These are phyloP conservation scores for Microcyclospora pomicola DNA, from an alignment of 2,329 filamentous ascomycete species.

Conservation along the genomic window DNA sequence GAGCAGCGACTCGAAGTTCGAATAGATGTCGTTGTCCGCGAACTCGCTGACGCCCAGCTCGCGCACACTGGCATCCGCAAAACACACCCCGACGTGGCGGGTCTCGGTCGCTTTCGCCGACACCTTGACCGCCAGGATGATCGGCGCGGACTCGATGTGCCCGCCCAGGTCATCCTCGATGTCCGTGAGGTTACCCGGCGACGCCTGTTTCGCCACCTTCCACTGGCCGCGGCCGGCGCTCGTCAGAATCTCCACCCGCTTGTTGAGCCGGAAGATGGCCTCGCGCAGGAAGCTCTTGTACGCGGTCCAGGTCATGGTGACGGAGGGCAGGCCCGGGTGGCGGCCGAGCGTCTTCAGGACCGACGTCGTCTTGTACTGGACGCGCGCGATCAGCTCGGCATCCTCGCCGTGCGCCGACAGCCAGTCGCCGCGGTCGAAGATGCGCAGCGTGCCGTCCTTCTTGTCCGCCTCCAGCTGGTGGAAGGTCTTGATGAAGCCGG, in stretches of 20 bases:
- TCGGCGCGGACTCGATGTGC: constrained; percentile 76
- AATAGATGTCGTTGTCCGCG: constrained; percentile 96
- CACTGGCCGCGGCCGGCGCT: constrained; percentile 72
- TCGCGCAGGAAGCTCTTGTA: constrained; percentile 93
- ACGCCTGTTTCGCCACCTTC: constrained; percentile 74
- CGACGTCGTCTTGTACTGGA: constrained; percentile 91
- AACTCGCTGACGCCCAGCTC: constrained; percentile 97
- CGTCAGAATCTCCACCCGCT: constrained; percentile 81
- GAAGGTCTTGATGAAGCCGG: constrained; percentile 93
- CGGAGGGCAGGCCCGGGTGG: constrained; percentile 74
- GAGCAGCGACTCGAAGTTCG: constrained; percentile 89
- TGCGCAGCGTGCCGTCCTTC: constrained; percentile 66
- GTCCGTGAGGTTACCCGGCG: constrained; percentile 90
- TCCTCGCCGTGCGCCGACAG: constrained; percentile 87
- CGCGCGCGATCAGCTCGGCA: constrained; percentile 69
- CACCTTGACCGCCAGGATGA: constrained; percentile 90
- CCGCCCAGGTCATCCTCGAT: constrained; percentile 89
- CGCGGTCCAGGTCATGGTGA: constrained; percentile 89
- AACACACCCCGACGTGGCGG: constrained; percentile 83
- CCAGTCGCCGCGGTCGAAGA: constrained; percentile 90
- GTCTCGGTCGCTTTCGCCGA: constrained; percentile 76
- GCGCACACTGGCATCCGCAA: constrained; percentile 89
- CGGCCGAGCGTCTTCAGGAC: constrained; percentile 82
- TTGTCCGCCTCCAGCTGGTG: constrained; percentile 63
- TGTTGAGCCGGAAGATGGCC: constrained; percentile 80